Evolutionary conservation across 1,284 basidiomycete genomes (phyloP).

Genomic region (Sanghuangporus weigelae): DNA sequence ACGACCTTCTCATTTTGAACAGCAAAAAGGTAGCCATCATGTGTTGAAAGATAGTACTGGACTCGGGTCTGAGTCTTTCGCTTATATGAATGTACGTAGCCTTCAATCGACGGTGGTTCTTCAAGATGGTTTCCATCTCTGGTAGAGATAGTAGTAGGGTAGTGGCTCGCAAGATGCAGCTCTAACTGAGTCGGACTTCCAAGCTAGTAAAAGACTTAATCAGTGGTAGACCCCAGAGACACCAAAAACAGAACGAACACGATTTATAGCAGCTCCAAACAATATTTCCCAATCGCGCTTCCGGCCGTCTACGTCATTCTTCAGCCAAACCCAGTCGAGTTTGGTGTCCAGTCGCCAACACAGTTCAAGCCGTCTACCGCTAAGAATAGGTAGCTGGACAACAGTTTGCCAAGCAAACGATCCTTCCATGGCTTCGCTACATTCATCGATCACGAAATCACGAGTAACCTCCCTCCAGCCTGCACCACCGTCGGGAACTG

Average conservation of each 20-base stretch:
- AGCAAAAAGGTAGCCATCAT: slow-evolving; percentile 71
- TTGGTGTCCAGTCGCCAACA: slow-evolving; percentile 71
- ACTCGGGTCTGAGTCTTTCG: slow-evolving; percentile 55
- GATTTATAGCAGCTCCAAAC: slow-evolving; percentile 64
- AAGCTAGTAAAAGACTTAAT: slow-evolving; percentile 31
- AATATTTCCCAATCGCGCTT: slow-evolving; percentile 68
- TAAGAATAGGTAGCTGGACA: slow-evolving; percentile 46
- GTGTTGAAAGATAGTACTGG: slow-evolving; percentile 64
- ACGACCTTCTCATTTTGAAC: slow-evolving; percentile 48
- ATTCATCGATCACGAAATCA: slow-evolving; percentile 35
- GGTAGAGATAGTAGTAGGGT: slow-evolving; percentile 47
- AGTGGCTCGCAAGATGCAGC: slow-evolving; percentile 65
- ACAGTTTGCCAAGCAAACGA: slow-evolving; percentile 57
- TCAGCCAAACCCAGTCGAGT: slow-evolving; percentile 79
- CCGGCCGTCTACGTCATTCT: slow-evolving; percentile 55
- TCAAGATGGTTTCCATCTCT: slow-evolving; percentile 50
- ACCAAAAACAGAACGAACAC: slow-evolving; percentile 37
- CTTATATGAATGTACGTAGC: slow-evolving; percentile 71
- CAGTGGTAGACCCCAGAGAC: slow-evolving; percentile 3
- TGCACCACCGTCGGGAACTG: slow-evolving; percentile 48
- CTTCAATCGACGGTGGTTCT: slow-evolving; percentile 76
- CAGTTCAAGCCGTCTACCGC: slow-evolving; percentile 61
- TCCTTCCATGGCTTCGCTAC: slow-evolving; percentile 45
- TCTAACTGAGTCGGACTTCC: slow-evolving; percentile 58
- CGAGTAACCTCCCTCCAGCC: slow-evolving; percentile 20